phyloP scores from a whole-genome alignment of 352 stramenopile genomes.

The Phytophthora macrochlamydospora region DNA sequence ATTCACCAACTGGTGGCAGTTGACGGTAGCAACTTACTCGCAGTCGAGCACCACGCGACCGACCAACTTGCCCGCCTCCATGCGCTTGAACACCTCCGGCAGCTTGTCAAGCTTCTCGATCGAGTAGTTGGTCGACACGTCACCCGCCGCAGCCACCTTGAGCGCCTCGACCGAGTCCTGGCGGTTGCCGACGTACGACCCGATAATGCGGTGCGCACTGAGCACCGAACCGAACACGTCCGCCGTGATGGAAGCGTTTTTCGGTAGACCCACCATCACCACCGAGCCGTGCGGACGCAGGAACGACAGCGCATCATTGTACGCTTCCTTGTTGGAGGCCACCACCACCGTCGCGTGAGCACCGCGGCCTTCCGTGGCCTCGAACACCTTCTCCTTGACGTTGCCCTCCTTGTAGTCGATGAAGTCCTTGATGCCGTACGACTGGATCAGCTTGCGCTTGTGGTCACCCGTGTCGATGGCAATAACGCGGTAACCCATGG shows the following conservation, averaged over 20 bases:
- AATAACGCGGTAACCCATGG: slow-evolving; percentile 69
- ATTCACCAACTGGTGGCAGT: no score
- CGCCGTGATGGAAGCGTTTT: slow-evolving; percentile 39
- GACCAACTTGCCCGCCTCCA: slow-evolving; percentile 29
- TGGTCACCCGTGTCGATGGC: slow-evolving; percentile 62
- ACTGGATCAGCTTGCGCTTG: slow-evolving; percentile 64
- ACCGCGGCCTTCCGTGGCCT: slow-evolving; percentile 40
- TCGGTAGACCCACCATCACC: slow-evolving; percentile 68
- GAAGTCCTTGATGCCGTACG: slow-evolving; percentile 74
- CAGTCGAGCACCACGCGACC: slow-evolving; percentile 47
- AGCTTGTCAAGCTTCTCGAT: slow-evolving; percentile 36
- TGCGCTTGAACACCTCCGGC: slow-evolving; percentile 41
- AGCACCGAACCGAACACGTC: slow-evolving; percentile 33
- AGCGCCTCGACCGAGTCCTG: slow-evolving; percentile 59
- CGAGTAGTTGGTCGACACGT: slow-evolving; percentile 41
- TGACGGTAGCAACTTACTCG: slow-evolving; percentile 18
- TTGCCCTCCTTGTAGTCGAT: slow-evolving; percentile 66
- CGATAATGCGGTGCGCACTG: slow-evolving; percentile 47
- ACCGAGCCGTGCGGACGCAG: slow-evolving; percentile 66
- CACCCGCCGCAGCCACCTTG: slow-evolving; percentile 40
- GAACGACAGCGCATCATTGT: slow-evolving; percentile 57
- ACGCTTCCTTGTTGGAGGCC: slow-evolving; percentile 54
- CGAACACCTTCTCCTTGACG: slow-evolving; percentile 41
- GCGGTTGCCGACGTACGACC: slow-evolving; percentile 58
- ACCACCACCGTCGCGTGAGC: slow-evolving; percentile 75